These are phyloP conservation scores for Gloeophyllum trabeum DNA, from an alignment of 768 basidiomycete species.

Conservation along the genomic window DNA sequence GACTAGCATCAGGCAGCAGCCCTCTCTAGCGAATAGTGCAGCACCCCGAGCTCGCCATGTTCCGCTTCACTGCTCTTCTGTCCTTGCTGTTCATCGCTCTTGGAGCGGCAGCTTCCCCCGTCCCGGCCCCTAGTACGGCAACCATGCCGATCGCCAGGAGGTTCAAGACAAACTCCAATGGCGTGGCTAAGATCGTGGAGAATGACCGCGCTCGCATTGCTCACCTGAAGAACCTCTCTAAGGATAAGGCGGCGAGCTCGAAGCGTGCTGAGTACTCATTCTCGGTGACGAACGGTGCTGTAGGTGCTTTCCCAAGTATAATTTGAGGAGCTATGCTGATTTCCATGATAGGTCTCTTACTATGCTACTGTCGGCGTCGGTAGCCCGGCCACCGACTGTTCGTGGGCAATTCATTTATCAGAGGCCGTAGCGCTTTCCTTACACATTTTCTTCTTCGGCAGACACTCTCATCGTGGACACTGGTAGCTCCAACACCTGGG, in stretches of 20 bases:
- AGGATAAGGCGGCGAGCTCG: background rate
- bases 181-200: background rate
- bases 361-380: background rate
- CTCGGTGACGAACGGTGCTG: background rate
- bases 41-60: background rate
- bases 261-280: background rate
- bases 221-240: background rate
- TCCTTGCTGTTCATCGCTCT: background rate
- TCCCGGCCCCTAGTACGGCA: background rate
- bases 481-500: conserved; percentile 15
- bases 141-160: background rate
- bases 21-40: background rate
- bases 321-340: background rate
- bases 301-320: background rate
- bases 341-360: background rate
- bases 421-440: too few relatives aligned
- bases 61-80: background rate
- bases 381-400: background rate
- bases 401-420: background rate
- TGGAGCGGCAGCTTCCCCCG: background rate
- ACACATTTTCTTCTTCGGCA: too few relatives aligned
- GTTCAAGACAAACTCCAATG: background rate
- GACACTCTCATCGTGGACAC: conserved; percentile 8
- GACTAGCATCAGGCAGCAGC: background rate
- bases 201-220: background rate